Conservation (phyloP, 306 rosid species). For the Trifolium pratense region DNA sequence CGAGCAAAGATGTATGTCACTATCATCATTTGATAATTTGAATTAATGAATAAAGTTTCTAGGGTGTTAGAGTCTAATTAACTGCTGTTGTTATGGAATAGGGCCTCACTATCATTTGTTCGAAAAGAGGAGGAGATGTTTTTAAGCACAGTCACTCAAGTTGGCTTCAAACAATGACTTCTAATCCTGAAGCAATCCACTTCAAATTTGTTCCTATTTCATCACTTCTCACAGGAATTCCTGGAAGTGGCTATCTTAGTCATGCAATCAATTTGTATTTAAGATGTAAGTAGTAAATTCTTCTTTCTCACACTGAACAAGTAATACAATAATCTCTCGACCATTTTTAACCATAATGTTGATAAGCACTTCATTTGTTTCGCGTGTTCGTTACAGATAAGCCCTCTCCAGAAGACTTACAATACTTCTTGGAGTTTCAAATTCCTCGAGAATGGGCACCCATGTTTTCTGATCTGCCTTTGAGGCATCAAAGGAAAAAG, state of each 20-base stretch:
- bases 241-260: slow-evolving; percentile 95
- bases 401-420: slow-evolving; percentile 84
- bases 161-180: slow-evolving; percentile 90
- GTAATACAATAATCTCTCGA: neutral
- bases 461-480: slow-evolving; percentile 91
- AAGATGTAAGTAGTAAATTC: slow-evolving; percentile 85
- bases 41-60: slow-evolving; percentile 19
- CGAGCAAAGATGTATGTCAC: slow-evolving; percentile 92
- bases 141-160: slow-evolving; percentile 69
- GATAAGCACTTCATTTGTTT: slow-evolving; percentile 30
- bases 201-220: slow-evolving; percentile 90
- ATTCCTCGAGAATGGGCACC: slow-evolving; percentile 99
- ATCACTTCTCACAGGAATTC: slow-evolving; percentile 85
- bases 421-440: slow-evolving; percentile 93
- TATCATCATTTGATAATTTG: slow-evolving; percentile 27
- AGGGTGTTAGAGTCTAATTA: neutral
- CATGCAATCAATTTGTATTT: slow-evolving; percentile 96
- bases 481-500: slow-evolving; percentile 74
- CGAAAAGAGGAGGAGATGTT: slow-evolving; percentile 87
- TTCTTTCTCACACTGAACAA: slow-evolving; percentile 42
- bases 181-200: slow-evolving; percentile 78
- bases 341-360: slow-evolving; percentile 4
- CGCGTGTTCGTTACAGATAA: slow-evolving; percentile 61
- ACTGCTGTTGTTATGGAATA: slow-evolving; percentile 45
- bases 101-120: slow-evolving; percentile 78